These are phyloP conservation scores for Fonsecaea monophora DNA, from an alignment of 2,329 filamentous ascomycete species.

Conservation along the genomic window DNA sequence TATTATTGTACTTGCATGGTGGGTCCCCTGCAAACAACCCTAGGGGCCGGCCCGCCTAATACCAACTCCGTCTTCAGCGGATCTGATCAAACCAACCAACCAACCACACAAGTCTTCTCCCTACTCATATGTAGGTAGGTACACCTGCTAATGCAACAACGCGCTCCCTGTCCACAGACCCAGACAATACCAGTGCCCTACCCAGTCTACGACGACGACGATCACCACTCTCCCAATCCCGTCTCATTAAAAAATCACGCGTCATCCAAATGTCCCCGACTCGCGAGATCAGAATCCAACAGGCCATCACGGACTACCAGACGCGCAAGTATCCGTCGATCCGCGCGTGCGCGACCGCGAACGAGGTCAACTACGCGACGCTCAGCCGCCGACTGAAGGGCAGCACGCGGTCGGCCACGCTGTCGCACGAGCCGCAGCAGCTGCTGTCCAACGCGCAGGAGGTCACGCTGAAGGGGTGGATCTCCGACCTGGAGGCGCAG, in stretches of 20 bases:
- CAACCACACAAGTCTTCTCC: no score
- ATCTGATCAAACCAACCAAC: no score
- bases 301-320: conserved; percentile 6
- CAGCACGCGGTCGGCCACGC: not conserved
- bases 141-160: no score
- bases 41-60: no score
- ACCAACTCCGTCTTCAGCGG: no score
- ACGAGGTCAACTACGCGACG: conserved; percentile 17
- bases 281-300: conserved; percentile 11
- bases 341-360: conserved; percentile 5
- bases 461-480: conserved; percentile 22
- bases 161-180: no score
- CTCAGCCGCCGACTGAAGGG: conserved; percentile 19
- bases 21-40: no score
- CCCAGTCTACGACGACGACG: no score
- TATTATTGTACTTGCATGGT: no score
- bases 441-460: conserved; percentile 25
- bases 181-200: no score
- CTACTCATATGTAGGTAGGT: no score
- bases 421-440: conserved; percentile 20
- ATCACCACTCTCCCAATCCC: no score
- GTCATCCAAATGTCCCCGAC: not conserved
- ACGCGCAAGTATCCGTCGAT: conserved; percentile 12
- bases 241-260: not conserved
- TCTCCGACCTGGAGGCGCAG: conserved; percentile 20